phyloP scores from a whole-genome alignment of 768 basidiomycete species.

The Chalciporus sphaerocephalus region DNA sequence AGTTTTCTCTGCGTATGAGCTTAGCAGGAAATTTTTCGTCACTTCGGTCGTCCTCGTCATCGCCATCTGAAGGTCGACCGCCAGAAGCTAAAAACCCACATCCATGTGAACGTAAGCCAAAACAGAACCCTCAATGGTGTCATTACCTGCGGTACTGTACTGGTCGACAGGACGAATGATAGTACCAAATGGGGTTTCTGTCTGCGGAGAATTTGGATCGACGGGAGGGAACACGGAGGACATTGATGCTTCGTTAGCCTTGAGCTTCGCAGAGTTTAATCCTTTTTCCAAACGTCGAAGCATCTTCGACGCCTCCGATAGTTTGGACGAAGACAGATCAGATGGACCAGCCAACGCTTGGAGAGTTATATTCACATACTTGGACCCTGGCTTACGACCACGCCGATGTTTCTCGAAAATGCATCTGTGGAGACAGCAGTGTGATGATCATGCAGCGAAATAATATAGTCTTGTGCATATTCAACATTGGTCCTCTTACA shows the following conservation, averaged over 20 bases:
- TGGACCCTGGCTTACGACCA: constrained; percentile 85
- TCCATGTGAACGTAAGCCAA: constrained; percentile 3
- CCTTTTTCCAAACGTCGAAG: constrained; percentile 82
- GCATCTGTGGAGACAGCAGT: constrained; percentile 45
- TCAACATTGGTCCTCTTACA: constrained; percentile 77
- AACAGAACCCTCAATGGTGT: not conserved
- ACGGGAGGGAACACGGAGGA: constrained; percentile 33
- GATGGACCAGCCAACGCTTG: not conserved
- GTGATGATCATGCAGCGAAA: constrained; percentile 7
- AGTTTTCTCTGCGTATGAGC: constrained; percentile 70
- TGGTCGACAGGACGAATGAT: constrained; percentile 30
- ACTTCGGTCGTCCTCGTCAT: constrained; percentile 65
- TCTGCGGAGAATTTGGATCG: constrained; percentile 26
- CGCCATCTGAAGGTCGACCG: constrained; percentile 32
- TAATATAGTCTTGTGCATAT: constrained; percentile 38
- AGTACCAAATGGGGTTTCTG: constrained; percentile 26
- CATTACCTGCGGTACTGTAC: constrained; percentile 28
- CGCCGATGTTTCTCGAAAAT: constrained; percentile 87
- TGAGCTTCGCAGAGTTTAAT: constrained; percentile 70
- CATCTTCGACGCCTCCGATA: constrained; percentile 89
- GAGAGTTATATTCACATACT: constrained; percentile 43
- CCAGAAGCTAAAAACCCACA: constrained; percentile 18
- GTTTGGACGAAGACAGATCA: constrained; percentile 38
- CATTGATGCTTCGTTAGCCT: constrained; percentile 35
- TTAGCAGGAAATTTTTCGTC: constrained; percentile 74